phyloP scores from a whole-genome alignment of 106 monocot species.

The Amphibolis antarctica region DNA sequence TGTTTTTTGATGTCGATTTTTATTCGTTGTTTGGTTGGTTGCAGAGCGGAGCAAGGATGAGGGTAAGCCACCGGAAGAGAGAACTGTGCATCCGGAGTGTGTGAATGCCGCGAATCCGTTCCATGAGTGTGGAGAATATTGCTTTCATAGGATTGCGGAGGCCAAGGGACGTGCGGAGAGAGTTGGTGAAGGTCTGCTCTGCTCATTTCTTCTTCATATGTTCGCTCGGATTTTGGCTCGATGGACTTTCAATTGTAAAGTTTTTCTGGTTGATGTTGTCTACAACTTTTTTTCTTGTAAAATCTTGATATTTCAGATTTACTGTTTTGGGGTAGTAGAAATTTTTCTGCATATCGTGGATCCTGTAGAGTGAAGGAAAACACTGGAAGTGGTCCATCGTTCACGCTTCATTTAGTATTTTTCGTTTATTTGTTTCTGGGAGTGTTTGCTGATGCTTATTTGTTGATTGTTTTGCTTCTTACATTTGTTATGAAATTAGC shows the following conservation, averaged over 20 bases:
- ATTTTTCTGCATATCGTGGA: no score
- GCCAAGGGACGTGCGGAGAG: conserved; percentile 5
- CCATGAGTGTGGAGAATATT: conserved; percentile 46
- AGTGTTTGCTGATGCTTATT: no score
- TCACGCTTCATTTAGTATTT: no score
- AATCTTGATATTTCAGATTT: no score
- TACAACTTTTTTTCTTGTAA: no score
- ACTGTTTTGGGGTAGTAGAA: no score
- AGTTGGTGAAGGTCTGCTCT: not conserved
- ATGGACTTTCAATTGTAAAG: not conserved
- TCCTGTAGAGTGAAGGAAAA: no score
- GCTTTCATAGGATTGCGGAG: conserved; percentile 43
- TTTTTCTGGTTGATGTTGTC: no score
- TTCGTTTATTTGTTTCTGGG: no score
- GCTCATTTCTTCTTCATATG: not conserved
- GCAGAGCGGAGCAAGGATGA: conserved; percentile 10
- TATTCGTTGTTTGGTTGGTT: conserved; percentile 4
- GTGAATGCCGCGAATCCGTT: conserved; percentile 33
- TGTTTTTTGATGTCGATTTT: not conserved
- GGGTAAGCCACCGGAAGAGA: conserved; percentile 12
- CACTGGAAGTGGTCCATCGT: no score
- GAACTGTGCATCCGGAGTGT: conserved; percentile 38
- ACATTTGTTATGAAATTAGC: not conserved
- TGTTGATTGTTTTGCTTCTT: no score
- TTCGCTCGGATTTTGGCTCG: not conserved